These are phyloP conservation scores for Solanum acaule DNA, from an alignment of 257 asterid genomes.

Conservation along the genomic window DNA sequence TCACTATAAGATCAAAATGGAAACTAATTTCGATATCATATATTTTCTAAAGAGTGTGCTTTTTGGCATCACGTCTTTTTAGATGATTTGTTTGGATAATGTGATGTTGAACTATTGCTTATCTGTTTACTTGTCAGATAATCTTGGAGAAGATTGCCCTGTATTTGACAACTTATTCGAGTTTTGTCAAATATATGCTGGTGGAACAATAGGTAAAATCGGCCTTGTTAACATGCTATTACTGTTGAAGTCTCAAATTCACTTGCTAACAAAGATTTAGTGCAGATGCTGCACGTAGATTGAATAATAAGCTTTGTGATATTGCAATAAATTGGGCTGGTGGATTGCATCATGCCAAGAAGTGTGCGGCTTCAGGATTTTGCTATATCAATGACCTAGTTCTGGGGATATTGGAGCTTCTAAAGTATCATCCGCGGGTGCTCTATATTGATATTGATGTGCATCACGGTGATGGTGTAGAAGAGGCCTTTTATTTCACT, in stretches of 20 bases:
- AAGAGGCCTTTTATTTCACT: conserved; percentile 95
- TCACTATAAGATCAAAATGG: background rate
- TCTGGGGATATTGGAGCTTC: conserved; percentile 92
- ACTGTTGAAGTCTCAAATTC: background rate
- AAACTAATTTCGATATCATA: background rate
- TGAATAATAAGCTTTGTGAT: conserved; percentile 82
- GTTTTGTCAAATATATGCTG: conserved; percentile 98
- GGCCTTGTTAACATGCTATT: background rate
- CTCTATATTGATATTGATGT: conserved; percentile 97
- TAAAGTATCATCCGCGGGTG: conserved; percentile 92
- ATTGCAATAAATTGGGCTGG: conserved; percentile 99
- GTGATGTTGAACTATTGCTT: background rate
- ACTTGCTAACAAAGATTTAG: conserved; percentile 11
- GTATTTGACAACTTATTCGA: conserved; percentile 89
- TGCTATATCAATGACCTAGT: conserved; percentile 96
- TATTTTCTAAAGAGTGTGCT: background rate
- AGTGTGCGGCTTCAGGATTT: conserved; percentile 99
- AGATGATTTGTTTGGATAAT: background rate
- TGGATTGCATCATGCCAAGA: conserved; percentile 99
- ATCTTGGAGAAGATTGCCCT: conserved; percentile 98
- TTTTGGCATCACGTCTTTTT: background rate
- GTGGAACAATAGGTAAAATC: conserved; percentile 87
- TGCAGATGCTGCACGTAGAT: conserved; percentile 94
- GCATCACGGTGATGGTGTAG: conserved; percentile 99
- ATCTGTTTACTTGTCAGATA: conserved; percentile 42